A percentile compares a stretch with the other conserved stretches of the same genome.
Conservation (phyloP, 352 stramenopile species). For the Pythium sp. region DNA sequence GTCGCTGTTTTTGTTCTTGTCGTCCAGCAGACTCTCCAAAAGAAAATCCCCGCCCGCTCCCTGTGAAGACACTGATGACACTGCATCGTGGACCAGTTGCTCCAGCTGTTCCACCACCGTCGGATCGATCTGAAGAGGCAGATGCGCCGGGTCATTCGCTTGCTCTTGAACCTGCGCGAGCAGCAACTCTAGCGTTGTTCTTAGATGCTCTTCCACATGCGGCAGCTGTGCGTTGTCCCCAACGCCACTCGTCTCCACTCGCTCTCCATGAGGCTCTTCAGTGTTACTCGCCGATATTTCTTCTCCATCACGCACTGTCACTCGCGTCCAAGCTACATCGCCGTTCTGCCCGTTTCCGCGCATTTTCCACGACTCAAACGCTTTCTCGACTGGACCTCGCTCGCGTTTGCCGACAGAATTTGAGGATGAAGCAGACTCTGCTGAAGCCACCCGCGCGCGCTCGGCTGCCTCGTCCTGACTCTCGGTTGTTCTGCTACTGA, state of each 20-base stretch:
- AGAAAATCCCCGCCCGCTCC: not conserved
- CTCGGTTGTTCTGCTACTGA: not conserved
- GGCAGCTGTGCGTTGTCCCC: not conserved
- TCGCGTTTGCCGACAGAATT: not conserved
- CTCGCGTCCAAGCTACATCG: not conserved
- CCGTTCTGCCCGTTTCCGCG: not conserved
- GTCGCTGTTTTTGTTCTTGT: conserved; percentile 12
- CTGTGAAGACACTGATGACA: not conserved
- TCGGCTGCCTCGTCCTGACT: not conserved
- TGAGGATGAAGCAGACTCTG: not conserved
- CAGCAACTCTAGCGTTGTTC: conserved; percentile 21
- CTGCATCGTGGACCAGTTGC: conserved; percentile 21
- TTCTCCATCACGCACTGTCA: not conserved
- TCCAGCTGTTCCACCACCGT: conserved; percentile 23
- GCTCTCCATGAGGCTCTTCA: not conserved
- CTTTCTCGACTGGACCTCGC: not conserved
- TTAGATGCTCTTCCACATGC: conserved; percentile 15
- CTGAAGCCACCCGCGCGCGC: not conserved
- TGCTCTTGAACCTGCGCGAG: conserved; percentile 19
- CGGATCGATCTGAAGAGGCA: not conserved
- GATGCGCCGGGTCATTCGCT: conserved; percentile 12
- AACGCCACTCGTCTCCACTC: not conserved
- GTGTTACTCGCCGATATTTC: too few relatives aligned
- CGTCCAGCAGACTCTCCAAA: conserved; percentile 20
- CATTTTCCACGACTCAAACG: conserved; percentile 13